phyloP scores from a whole-genome alignment of 2,329 filamentous ascomycete species.

The Ophiosphaerella herpotricha region DNA sequence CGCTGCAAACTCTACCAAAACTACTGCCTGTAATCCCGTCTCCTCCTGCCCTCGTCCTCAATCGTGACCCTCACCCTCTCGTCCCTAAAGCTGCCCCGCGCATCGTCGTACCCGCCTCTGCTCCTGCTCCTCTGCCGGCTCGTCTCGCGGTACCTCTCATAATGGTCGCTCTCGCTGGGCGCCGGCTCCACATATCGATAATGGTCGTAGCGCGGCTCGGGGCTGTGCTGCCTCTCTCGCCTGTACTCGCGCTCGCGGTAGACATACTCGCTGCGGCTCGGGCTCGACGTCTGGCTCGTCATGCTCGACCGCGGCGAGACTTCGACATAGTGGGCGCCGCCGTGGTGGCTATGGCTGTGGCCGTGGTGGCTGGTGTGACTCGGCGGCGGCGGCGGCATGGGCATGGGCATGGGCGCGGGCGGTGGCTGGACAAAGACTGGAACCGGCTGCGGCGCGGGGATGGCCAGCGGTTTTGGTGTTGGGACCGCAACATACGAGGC shows the following conservation, averaged over 20 bases:
- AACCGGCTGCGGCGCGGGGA: slow-evolving; percentile 48
- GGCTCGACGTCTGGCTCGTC: slow-evolving; percentile 36
- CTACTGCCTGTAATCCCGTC: slow-evolving; percentile 30
- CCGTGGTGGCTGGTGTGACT: slow-evolving; percentile 15
- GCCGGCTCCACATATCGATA: slow-evolving; percentile 53
- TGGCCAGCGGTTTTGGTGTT: slow-evolving; percentile 35
- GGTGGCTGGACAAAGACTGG: slow-evolving; percentile 46
- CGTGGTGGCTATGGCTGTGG: slow-evolving; percentile 25
- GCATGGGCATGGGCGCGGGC: slow-evolving; percentile 32
- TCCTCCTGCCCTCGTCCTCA: slow-evolving; percentile 26
- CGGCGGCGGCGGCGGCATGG: slow-evolving; percentile 29
- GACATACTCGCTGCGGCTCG: slow-evolving; percentile 46
- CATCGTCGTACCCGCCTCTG: slow-evolving; percentile 34
- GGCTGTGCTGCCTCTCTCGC: slow-evolving; percentile 45
- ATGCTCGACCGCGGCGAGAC: slow-evolving; percentile 47
- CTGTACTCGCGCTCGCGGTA: slow-evolving; percentile 51
- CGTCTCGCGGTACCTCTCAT: slow-evolving; percentile 30
- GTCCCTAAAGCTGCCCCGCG: slow-evolving; percentile 32
- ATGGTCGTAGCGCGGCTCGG: slow-evolving; percentile 49
- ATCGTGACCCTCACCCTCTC: slow-evolving; percentile 40
- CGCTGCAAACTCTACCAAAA: no score
- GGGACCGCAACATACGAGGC: slow-evolving; percentile 40
- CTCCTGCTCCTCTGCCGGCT: slow-evolving; percentile 38
- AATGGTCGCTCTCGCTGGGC: slow-evolving; percentile 36
- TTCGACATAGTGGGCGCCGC: slow-evolving; percentile 50